Evolutionary conservation across 345 rosid species (phyloP).

Genomic region (Sapria himalayana): DNA sequence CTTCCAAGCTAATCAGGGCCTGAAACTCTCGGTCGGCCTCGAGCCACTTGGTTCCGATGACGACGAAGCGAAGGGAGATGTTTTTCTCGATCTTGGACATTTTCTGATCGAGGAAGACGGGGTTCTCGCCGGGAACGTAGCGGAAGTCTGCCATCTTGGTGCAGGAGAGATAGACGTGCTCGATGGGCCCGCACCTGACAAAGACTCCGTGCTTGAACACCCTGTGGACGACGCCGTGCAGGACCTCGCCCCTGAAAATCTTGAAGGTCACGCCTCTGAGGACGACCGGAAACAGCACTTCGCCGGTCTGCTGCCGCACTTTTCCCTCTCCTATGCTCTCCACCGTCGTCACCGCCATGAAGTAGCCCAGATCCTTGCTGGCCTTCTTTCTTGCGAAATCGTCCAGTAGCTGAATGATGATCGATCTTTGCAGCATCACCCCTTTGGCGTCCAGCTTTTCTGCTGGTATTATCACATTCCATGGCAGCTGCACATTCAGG

Average conservation of each 20-base stretch:
- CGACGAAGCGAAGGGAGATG: slow-evolving; percentile 29
- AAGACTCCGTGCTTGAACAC: slow-evolving; percentile 74
- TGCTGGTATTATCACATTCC: slow-evolving; percentile 68
- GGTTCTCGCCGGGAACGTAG: slow-evolving; percentile 46
- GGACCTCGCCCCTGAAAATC: slow-evolving; percentile 56
- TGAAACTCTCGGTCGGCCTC: slow-evolving; percentile 73
- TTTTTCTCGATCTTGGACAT: slow-evolving; percentile 38
- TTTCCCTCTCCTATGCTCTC: slow-evolving; percentile 57
- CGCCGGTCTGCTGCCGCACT: slow-evolving; percentile 48
- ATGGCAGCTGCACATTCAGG: slow-evolving; percentile 48
- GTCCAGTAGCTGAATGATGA: slow-evolving; percentile 32
- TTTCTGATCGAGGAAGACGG: slow-evolving; percentile 43
- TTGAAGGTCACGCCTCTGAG: slow-evolving; percentile 64
- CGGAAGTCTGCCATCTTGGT: slow-evolving; percentile 46
- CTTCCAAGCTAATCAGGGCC: slow-evolving; percentile 65
- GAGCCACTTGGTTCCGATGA: slow-evolving; percentile 58
- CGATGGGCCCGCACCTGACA: slow-evolving; percentile 49
- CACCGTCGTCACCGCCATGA: slow-evolving; percentile 29
- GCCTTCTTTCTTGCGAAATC: slow-evolving; percentile 46
- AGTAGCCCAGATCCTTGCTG: slow-evolving; percentile 58
- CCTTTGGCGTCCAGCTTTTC: slow-evolving; percentile 50
- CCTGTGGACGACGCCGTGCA: slow-evolving; percentile 50
- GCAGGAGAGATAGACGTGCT: slow-evolving; percentile 34
- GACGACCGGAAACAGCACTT: slow-evolving; percentile 54
- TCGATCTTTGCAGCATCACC: slow-evolving; percentile 43